Percentiles rank a stretch among this genome's conserved stretches.
phyloP scores from a whole-genome alignment of 2,329 filamentous ascomycete genomes.

The Xylariales sp. region DNA sequence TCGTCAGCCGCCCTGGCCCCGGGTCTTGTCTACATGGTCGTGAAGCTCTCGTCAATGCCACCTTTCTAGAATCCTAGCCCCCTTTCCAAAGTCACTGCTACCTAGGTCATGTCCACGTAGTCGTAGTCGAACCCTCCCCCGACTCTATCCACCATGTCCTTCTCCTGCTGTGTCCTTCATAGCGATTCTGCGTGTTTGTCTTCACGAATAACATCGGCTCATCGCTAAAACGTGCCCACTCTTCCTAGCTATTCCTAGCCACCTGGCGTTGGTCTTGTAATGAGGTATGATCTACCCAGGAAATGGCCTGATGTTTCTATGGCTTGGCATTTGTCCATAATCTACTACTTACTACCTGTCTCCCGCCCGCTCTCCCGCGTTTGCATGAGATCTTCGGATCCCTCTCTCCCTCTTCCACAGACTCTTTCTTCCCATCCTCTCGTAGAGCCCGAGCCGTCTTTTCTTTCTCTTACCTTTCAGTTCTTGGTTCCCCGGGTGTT shows the following conservation, averaged over 20 bases:
- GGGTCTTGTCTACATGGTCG: slow-evolving; percentile 23
- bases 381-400: slow-evolving; percentile 49
- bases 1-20: slow-evolving; percentile 22
- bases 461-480: slow-evolving; percentile 33
- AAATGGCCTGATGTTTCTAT: slow-evolving; percentile 56
- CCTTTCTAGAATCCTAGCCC: not conserved
- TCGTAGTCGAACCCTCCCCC: slow-evolving; percentile 11
- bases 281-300: slow-evolving; percentile 58
- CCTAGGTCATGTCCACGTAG: slow-evolving; percentile 16
- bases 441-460: slow-evolving; percentile 36
- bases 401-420: slow-evolving; percentile 40
- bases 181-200: slow-evolving; percentile 30
- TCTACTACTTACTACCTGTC: slow-evolving; percentile 51
- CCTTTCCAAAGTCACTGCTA: slow-evolving; percentile 24
- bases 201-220: slow-evolving; percentile 27
- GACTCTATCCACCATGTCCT: slow-evolving; percentile 20
- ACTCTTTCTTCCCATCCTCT: slow-evolving; percentile 38
- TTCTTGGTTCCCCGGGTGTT: slow-evolving; percentile 46
- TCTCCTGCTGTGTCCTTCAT: slow-evolving; percentile 8
- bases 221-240: slow-evolving; percentile 28
- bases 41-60: slow-evolving; percentile 18
- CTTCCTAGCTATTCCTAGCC: slow-evolving; percentile 39
- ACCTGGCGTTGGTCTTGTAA: slow-evolving; percentile 52
- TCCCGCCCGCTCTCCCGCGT: slow-evolving; percentile 38
- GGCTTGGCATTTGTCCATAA: slow-evolving; percentile 48